Base-by-base conservation (phyloP, 768 basidiomycete species). In the Pulveroboletus sp. region DNA sequence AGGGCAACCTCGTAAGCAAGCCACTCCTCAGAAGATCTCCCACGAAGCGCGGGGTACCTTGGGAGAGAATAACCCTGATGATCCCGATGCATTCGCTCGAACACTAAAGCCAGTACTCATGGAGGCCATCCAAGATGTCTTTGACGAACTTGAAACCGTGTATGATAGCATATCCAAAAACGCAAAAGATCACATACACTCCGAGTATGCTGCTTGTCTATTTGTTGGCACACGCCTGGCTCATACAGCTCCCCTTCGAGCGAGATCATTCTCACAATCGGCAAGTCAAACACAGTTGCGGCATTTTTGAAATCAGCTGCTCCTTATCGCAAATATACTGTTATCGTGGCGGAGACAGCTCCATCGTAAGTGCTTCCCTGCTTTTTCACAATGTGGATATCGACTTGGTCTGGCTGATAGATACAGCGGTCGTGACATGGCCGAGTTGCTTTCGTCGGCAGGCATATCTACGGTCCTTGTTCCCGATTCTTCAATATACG, bases 71-170 rank as follows among this genome's bases (percentile, higher is more conserved):
- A 82, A 90, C 66, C 72, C 79, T 0, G 79, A 87, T 47, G 88
- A 90, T 65, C 86, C 85, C 0, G 87, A 90, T 60, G 83, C 85
- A 14, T 89, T 90, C 60, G 83, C 89, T 9, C 72, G 76, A 34
- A 80, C 79, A 31, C 66, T 98, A 43, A 97, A 94, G 69, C 95
- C 95, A 3, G 87, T 97, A 1, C 76, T 99, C 46, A 92, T 97
- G 78, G 93, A 97, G 67, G 97, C 94, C 7, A 94, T 99, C 43
- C 89, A 95, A 63, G 95, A 97, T 62, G 90, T 97, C 16, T 76
- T 97, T 38, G 93, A 97, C 56, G 97, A 99, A 68, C 75, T 99
- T 32, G 94, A 97, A 66, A 94, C 90, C 3, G 94, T 95, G 1
- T 92, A 97, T 58, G 90, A 97, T 57, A 94, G 87, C 59, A 86